Percentiles rank a stretch among this genome's conserved stretches.
Evolutionary conservation across 371 early-diverging fungal species (phyloP).

Genomic region (Fennellomyces sp.): DNA sequence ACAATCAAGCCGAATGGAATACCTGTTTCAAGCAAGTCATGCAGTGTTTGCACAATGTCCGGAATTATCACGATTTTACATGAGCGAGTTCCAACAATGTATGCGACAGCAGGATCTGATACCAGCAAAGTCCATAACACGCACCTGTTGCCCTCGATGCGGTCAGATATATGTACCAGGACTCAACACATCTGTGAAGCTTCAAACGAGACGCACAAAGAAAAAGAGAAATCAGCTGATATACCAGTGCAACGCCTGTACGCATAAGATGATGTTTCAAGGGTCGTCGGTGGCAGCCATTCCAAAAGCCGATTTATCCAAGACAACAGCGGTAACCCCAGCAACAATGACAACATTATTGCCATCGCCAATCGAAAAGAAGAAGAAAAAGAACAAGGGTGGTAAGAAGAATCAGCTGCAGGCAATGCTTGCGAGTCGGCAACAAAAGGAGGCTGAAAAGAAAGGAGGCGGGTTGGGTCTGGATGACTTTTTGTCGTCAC

Average conservation of each 20-base stretch:
- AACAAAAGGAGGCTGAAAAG: constrained; percentile 17
- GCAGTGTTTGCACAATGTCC: constrained; percentile 25
- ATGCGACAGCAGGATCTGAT: constrained; percentile 28
- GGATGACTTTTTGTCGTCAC: constrained; percentile 38
- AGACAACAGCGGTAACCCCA: constrained; percentile 7
- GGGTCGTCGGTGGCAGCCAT: constrained; percentile 30
- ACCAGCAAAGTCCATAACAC: constrained; percentile 22
- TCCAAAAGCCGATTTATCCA: constrained; percentile 5
- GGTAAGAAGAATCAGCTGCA: constrained; percentile 46
- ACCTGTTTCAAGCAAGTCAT: constrained; percentile 37
- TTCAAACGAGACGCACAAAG: constrained; percentile 6
- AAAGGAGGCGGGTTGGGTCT: constrained; percentile 16
- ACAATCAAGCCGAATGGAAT: constrained; percentile 33
- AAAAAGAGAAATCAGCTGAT: constrained; percentile 17
- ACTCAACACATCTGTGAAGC: constrained; percentile 18
- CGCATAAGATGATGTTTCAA: constrained; percentile 10
- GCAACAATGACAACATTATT: constrained; percentile 1
- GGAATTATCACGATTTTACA: constrained; percentile 40
- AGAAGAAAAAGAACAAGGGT: constrained; percentile 31
- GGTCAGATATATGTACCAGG: constrained; percentile 41
- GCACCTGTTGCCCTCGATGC: constrained; percentile 33
- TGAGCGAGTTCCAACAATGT: constrained; percentile 42
- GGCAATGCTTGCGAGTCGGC: constrained; percentile 33
- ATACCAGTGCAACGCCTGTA: constrained; percentile 30
- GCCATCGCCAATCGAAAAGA: background rate